Evolutionary conservation across 2,329 filamentous ascomycete species (phyloP).

Genomic region (Alternaria dauci): DNA sequence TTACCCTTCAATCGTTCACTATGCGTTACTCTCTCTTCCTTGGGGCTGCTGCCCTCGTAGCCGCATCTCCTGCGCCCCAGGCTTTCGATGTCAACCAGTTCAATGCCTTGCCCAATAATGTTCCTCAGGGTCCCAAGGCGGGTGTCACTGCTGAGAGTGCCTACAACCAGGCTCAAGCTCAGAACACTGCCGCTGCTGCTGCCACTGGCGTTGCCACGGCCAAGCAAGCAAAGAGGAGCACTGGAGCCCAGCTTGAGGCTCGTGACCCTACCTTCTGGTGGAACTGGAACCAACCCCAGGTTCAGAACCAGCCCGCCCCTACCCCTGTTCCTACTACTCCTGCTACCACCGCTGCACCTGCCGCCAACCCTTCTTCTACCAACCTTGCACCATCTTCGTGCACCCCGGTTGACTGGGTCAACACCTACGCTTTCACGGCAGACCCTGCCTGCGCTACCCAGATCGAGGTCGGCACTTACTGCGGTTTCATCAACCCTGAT

Average conservation of each 20-base stretch:
- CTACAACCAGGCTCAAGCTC: slow-evolving; percentile 26
- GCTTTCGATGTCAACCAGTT: slow-evolving; percentile 22
- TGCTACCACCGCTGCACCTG: slow-evolving; percentile 4
- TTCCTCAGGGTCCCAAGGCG: slow-evolving; percentile 26
- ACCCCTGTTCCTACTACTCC: slow-evolving; percentile 3
- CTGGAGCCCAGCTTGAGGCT: slow-evolving; percentile 6
- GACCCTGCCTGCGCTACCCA: slow-evolving; percentile 31
- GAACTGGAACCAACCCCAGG: slow-evolving; percentile 8
- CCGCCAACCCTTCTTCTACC: slow-evolving; percentile 24
- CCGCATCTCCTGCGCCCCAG: slow-evolving; percentile 33
- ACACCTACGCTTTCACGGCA: slow-evolving; percentile 34
- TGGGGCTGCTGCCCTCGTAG: slow-evolving; percentile 33
- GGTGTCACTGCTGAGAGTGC: slow-evolving; percentile 20
- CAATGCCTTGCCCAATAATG: slow-evolving; percentile 14
- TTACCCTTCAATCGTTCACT: slow-evolving; percentile 12
- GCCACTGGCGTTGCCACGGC: slow-evolving; percentile 25
- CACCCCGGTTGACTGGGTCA: slow-evolving; percentile 32
- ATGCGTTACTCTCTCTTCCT: slow-evolving; percentile 35
- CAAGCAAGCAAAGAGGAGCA: slow-evolving; percentile 23
- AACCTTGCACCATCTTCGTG: slow-evolving; percentile 31
- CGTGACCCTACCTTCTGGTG: slow-evolving; percentile 14
- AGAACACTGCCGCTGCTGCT: slow-evolving; percentile 21
- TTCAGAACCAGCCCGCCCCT: slow-evolving; percentile 3
- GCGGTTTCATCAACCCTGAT: slow-evolving; percentile 38
- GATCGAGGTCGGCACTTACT: slow-evolving; percentile 37